Evolutionary conservation across 345 rosid species (phyloP).

Genomic region (Pugionium cornutum): DNA sequence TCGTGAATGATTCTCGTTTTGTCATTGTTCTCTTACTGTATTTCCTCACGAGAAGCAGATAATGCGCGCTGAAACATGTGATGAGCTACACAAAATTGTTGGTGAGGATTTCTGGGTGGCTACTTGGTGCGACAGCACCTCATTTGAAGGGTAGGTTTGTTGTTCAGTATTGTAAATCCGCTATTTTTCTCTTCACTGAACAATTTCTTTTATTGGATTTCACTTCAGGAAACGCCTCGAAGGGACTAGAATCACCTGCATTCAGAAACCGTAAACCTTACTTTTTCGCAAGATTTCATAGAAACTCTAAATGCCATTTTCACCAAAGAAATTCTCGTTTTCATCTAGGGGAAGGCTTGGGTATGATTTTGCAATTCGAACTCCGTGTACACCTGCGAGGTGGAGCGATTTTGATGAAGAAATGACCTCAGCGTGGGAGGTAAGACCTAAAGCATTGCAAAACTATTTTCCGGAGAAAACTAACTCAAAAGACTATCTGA

Average conservation of each 20-base stretch:
- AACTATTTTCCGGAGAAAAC: not conserved
- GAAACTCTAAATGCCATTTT: not conserved
- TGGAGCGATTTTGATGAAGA: slow-evolving; percentile 91
- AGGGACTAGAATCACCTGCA: slow-evolving; percentile 88
- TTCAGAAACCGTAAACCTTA: slow-evolving; percentile 52
- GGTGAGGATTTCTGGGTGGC: slow-evolving; percentile 99
- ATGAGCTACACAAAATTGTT: slow-evolving; percentile 72
- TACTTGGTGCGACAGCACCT: slow-evolving; percentile 86
- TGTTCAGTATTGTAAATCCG: slow-evolving; percentile 19
- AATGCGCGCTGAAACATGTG: slow-evolving; percentile 65
- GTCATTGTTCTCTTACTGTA: slow-evolving; percentile 21
- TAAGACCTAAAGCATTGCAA: slow-evolving; percentile 41
- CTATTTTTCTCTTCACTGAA: not conserved
- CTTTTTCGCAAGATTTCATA: slow-evolving; percentile 5
- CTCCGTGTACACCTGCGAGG: slow-evolving; percentile 91
- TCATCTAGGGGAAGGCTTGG: slow-evolving; percentile 63
- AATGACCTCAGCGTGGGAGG: slow-evolving; percentile 92
- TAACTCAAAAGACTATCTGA: slow-evolving; percentile 12
- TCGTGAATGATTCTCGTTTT: slow-evolving; percentile 17
- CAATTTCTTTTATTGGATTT: not conserved
- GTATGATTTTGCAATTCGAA: slow-evolving; percentile 81
- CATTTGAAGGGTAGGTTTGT: slow-evolving; percentile 66
- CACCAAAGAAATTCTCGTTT: slow-evolving; percentile 1
- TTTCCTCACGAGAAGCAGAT: slow-evolving; percentile 50
- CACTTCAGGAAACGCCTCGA: slow-evolving; percentile 82